Conservation (phyloP, 805 yeast genomes). For the Komagataella mondaviorum region DNA sequence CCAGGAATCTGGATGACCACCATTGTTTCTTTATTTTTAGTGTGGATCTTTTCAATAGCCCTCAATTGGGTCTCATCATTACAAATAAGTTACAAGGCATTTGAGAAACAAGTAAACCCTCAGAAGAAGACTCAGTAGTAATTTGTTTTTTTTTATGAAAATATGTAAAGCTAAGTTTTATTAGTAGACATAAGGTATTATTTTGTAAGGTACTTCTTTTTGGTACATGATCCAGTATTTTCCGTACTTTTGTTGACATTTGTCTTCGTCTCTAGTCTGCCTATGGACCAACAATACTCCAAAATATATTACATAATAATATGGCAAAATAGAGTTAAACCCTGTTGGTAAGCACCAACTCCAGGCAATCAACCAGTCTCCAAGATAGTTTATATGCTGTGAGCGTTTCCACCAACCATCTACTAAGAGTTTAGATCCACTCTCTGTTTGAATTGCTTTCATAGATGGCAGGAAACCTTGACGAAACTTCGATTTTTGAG, state of each 20-base stretch:
- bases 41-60: constrained; percentile 46
- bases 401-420: constrained; percentile 96
- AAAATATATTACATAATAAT: constrained; percentile 78
- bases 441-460: constrained; percentile 54
- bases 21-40: constrained; percentile 47
- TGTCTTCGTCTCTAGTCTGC: constrained; percentile 83
- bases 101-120: constrained; percentile 52
- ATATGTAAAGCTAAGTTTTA: not conserved
- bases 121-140: constrained; percentile 29
- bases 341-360: constrained; percentile 93
- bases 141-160: not conserved
- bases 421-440: constrained; percentile 67
- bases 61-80: constrained; percentile 58
- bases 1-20: constrained; percentile 73
- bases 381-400: constrained; percentile 90
- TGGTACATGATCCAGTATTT: constrained; percentile 79
- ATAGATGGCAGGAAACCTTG: constrained; percentile 60
- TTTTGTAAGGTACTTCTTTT: constrained; percentile 71
- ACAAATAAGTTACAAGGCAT: constrained; percentile 70
- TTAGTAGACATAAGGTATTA: constrained; percentile 77
- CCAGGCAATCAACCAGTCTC: constrained; percentile 87
- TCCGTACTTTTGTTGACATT: constrained; percentile 80
- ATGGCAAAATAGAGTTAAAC: constrained; percentile 66
- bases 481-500: constrained; percentile 75
- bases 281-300: constrained; percentile 75